Evolutionary conservation across 257 asterid genomes (phyloP), one percentile per base, ranked within the genome.

Genomic region (Prunella vulgaris): DNA sequence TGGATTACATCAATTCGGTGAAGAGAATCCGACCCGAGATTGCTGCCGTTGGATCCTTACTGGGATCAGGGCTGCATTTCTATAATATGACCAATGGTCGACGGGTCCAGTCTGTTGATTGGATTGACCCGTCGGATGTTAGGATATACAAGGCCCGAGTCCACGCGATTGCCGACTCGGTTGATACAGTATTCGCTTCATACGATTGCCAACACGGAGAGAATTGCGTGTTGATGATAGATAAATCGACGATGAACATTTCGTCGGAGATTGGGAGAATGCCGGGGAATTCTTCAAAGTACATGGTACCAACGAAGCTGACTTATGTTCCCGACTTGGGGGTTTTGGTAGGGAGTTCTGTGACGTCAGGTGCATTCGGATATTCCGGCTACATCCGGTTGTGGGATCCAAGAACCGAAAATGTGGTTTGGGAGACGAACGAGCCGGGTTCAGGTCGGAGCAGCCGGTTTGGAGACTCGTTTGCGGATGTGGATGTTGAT

Each of bases 391-490:
- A 90, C 44, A 77, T 93, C 17, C 80, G 99, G 18, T 54, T 93
- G 70, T 93, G 99, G 99, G 99, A 93, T 57, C 80, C 84, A 6
- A 83, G 99, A 69, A 70, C 89, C 20, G 38, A 81, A 42, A 78
- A 85, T 5, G 90, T 93, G 81, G 78, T 89, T 1, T 93, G 99
- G 99, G 99, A 93, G 61, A 87, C 86, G 10, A 83, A 84, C 51
- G 97, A 93, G 71, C 99, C 99, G 6, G 99, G 99, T 5, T 86
- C 99, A 4, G 96, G 97, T 1, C 68, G 97, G 60, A 93, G 99
- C 78, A 91, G 95, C 72, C 77, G 99, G 79, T 90, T 82, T 44
- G 97, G 99, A 1, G 99, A 93, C 69, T 75, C 99, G 1, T 86
- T 93, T 59, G 96, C 99, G 1, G 99, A 86, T 13, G 79, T 81